A percentile compares a stretch with the other conserved stretches of the same genome.
These are phyloP conservation scores for Plasmodium knowlesi DNA, from an alignment of 169 alveolate genomes.

Conservation along the genomic window DNA sequence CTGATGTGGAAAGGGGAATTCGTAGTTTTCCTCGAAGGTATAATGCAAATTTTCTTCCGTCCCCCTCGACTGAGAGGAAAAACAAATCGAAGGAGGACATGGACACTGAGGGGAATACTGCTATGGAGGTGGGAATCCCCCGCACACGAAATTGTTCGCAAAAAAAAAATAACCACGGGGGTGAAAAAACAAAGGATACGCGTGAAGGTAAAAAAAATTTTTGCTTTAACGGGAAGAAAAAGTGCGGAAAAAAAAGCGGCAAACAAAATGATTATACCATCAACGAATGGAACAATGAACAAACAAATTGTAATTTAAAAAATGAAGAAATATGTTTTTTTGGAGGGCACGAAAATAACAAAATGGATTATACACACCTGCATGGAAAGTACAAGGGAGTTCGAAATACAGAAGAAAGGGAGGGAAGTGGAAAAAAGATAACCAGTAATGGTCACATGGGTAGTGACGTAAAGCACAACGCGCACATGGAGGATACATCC, in stretches of 20 bases:
- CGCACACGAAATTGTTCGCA: not conserved
- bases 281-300: constrained; percentile 1
- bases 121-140: not conserved
- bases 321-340: constrained; percentile 6
- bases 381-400: not conserved
- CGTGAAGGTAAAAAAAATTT: not conserved
- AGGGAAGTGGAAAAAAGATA: not conserved
- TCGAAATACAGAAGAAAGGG: not conserved
- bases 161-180: not conserved
- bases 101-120: not conserved
- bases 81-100: not conserved
- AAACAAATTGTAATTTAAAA: constrained; percentile 1
- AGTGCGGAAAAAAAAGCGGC: not conserved
- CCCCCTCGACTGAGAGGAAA: not conserved
- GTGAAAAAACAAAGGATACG: not conserved
- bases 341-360: not conserved
- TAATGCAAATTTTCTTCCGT: not conserved
- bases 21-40: not conserved
- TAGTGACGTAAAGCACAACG: not conserved
- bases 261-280: not conserved
- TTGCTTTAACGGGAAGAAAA: not conserved
- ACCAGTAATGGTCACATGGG: not conserved
- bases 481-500: not conserved
- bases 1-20: not conserved
- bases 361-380: not conserved